phyloP scores from a whole-genome alignment of 306 rosid genomes.

The Medicago lupulina region DNA sequence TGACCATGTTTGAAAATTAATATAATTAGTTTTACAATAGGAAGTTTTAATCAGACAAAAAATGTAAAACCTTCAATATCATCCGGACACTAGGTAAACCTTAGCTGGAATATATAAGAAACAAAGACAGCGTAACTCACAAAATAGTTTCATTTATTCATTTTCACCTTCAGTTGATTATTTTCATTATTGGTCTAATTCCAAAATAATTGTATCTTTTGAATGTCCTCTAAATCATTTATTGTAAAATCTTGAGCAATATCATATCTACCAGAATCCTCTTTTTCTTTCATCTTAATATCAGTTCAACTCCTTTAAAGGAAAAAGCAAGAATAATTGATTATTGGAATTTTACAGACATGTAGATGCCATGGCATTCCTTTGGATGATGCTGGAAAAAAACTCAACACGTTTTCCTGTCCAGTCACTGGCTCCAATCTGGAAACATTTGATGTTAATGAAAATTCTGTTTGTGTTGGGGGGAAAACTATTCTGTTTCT shows the following conservation, averaged over 20 bases:
- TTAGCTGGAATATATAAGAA: conserved; percentile 27
- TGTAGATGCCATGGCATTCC: conserved; percentile 84
- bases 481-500: conserved; percentile 62
- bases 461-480: conserved; percentile 69
- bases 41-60: conserved; percentile 17
- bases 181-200: conserved; percentile 18
- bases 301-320: conserved; percentile 39
- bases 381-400: conserved; percentile 50
- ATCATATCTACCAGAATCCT: conserved; percentile 1
- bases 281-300: conserved; percentile 1
- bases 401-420: conserved; percentile 48
- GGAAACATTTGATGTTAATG: conserved; percentile 53
- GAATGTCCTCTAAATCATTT: conserved; percentile 14
- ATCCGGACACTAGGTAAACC: conserved; percentile 28
- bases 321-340: conserved; percentile 40
- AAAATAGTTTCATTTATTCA: conserved; percentile 23
- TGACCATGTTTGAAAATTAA: conserved; percentile 34
- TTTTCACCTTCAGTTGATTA: conserved; percentile 25
- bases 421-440: conserved; percentile 65
- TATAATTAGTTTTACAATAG: conserved; percentile 24
- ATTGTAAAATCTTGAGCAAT: conserved; percentile 18
- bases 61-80: conserved; percentile 17
- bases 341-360: conserved; percentile 54
- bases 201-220: conserved; percentile 11
- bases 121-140: background rate